phyloP scores from a whole-genome alignment of 495 filamentous ascomycete genomes.

The Trichoderma asperelloides region DNA sequence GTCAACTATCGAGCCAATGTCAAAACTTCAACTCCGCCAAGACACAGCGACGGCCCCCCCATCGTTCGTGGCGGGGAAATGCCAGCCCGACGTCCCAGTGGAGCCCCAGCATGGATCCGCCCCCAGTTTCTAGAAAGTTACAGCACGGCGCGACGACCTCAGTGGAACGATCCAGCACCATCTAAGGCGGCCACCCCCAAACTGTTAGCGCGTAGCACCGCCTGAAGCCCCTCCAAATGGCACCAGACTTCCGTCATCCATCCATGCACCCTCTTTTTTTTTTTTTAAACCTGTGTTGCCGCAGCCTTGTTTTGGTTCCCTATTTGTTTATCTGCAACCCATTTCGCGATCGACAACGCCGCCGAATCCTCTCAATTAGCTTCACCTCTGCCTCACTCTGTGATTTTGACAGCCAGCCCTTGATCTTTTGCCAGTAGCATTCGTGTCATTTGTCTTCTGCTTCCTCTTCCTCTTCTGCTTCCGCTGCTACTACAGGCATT shows the following conservation, averaged over 20 bases:
- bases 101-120: neutral
- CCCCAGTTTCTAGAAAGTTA: neutral
- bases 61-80: too few relatives aligned
- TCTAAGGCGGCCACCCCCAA: neutral
- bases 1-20: too few relatives aligned
- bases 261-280: neutral
- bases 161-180: constrained; percentile 1
- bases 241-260: neutral
- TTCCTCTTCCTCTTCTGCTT: neutral
- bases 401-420: neutral
- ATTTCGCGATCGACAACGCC: neutral
- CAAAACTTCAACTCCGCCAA: too few relatives aligned
- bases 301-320: neutral
- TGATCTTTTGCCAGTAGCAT: too few relatives aligned
- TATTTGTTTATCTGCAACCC: neutral
- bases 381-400: neutral
- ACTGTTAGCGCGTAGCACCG: neutral
- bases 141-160: neutral
- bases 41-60: too few relatives aligned
- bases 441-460: neutral
- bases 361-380: too few relatives aligned
- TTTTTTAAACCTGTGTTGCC: neutral
- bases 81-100: neutral
- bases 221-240: neutral
- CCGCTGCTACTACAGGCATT: neutral